Evolutionary conservation across 2,329 filamentous ascomycete species (phyloP).

Genomic region (Cordyceps fumosorosea): DNA sequence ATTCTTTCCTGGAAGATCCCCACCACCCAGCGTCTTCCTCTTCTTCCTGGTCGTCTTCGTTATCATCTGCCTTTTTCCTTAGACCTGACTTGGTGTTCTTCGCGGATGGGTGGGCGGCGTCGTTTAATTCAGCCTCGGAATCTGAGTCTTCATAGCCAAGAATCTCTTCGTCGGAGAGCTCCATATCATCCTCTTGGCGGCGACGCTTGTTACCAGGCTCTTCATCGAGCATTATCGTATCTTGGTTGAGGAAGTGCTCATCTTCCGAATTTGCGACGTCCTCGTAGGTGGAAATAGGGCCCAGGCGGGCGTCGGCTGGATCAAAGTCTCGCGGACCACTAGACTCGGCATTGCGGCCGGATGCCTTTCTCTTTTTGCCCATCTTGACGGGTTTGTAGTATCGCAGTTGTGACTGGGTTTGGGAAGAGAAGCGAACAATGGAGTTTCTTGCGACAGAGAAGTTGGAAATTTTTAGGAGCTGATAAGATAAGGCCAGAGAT

Average conservation of each 20-base stretch:
- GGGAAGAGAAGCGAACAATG: not conserved
- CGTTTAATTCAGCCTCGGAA: conserved; percentile 30
- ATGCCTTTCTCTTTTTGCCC: conserved; percentile 67
- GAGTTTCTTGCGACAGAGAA: not conserved
- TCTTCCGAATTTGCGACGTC: conserved; percentile 93
- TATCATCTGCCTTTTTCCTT: conserved; percentile 31
- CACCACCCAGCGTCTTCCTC: conserved; percentile 64
- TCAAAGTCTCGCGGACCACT: conserved; percentile 50
- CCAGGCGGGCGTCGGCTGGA: conserved; percentile 54
- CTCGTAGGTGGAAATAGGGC: conserved; percentile 58
- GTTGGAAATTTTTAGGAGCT: conserved; percentile 8
- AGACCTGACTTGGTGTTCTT: conserved; percentile 19
- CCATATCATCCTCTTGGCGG: conserved; percentile 61
- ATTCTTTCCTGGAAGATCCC: conserved; percentile 82
- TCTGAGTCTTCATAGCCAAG: conserved; percentile 41
- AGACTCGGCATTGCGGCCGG: conserved; percentile 37
- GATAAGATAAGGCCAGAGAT: conserved; percentile 10
- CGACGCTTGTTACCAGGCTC: conserved; percentile 70
- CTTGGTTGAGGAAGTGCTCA: conserved; percentile 81
- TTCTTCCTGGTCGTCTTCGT: conserved; percentile 45
- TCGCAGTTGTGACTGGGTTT: not conserved
- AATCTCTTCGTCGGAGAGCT: conserved; percentile 57
- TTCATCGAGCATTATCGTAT: conserved; percentile 81
- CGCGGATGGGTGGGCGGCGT: conserved; percentile 36
- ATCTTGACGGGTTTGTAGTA: conserved; percentile 30